Evolutionary conservation across 2,329 filamentous ascomycete genomes (phyloP).

Genomic region (Coniosporium tulheliwenetii): DNA sequence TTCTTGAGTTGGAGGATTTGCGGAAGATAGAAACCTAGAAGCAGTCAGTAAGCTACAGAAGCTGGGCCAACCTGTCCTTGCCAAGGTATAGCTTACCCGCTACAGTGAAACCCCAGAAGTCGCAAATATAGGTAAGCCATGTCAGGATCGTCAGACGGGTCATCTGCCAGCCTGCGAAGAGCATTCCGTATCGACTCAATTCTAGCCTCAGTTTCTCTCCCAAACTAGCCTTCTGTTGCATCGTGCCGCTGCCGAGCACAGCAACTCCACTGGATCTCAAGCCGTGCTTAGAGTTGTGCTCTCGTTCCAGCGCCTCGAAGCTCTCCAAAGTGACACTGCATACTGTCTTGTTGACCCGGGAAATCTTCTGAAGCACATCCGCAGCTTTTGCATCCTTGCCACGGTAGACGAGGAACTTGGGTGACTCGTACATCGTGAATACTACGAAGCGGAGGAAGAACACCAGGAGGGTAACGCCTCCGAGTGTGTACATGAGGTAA

Average conservation of each 20-base stretch:
- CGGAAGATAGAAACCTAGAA: conserved; percentile 30
- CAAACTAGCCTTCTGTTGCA: conserved; percentile 14
- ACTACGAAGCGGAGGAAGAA: conserved; percentile 39
- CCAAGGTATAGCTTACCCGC: conserved; percentile 18
- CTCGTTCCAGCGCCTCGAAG: conserved; percentile 18
- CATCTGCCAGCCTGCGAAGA: conserved; percentile 28
- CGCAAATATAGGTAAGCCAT: conserved; percentile 36
- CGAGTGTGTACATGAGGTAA: conserved; percentile 25
- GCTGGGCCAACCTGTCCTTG: neutral
- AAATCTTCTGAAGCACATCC: conserved; percentile 25
- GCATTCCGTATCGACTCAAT: conserved; percentile 25
- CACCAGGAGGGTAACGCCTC: conserved; percentile 21
- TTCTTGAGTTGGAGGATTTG: conserved; percentile 38
- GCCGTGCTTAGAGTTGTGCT: conserved; percentile 12
- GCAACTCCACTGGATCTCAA: conserved; percentile 6
- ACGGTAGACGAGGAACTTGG: conserved; percentile 40
- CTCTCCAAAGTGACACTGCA: conserved; percentile 19
- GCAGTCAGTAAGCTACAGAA: conserved; percentile 1
- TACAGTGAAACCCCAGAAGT: conserved; percentile 34
- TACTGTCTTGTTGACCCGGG: conserved; percentile 22
- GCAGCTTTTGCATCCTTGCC: conserved; percentile 38
- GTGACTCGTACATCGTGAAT: conserved; percentile 41
- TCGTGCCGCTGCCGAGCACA: conserved; percentile 16
- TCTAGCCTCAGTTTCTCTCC: conserved; percentile 22
- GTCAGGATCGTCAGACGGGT: conserved; percentile 29